phyloP scores from a whole-genome alignment of 495 filamentous ascomycete genomes.

The Margaritispora aquatica region DNA sequence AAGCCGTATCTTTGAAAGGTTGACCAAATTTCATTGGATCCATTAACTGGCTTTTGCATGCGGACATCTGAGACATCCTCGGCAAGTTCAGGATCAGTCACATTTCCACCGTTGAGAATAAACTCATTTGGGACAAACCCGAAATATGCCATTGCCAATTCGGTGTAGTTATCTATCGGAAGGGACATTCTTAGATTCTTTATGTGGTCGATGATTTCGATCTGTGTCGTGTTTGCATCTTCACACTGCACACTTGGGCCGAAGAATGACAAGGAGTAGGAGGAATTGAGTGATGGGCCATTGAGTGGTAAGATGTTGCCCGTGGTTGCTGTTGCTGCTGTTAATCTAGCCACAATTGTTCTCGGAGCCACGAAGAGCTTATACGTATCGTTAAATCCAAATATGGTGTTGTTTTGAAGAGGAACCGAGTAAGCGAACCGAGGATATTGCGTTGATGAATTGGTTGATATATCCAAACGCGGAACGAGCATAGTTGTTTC shows the following conservation, averaged over 20 bases:
- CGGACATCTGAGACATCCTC: background rate
- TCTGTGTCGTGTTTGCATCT: conserved; percentile 1
- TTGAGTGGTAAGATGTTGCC: conserved; percentile 16
- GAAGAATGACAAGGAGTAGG: conserved; percentile 14
- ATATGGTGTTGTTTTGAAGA: background rate
- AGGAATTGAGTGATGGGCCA: conserved; percentile 14
- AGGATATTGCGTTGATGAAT: background rate
- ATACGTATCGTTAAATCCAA: background rate
- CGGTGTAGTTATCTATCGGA: background rate
- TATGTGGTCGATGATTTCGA: background rate
- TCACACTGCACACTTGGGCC: conserved; percentile 18
- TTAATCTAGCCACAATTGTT: conserved; percentile 17
- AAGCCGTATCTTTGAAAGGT: conserved; percentile 5
- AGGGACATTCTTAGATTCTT: background rate
- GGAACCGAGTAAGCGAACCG: conserved; percentile 1
- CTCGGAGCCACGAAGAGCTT: conserved; percentile 16
- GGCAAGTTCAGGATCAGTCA: background rate
- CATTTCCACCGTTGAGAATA: background rate
- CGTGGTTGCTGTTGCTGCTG: conserved; percentile 14
- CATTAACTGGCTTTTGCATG: background rate
- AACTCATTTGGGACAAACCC: conserved; percentile 4
- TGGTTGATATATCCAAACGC: conserved; percentile 1
- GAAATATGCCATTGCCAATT: background rate
- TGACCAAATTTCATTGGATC: conserved; percentile 22
- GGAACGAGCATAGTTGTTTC: background rate